Percentiles rank a stretch among this genome's conserved stretches.
Conservation (phyloP, 192 early-diverging fungal genomes). For the Diversispora eburnea region DNA sequence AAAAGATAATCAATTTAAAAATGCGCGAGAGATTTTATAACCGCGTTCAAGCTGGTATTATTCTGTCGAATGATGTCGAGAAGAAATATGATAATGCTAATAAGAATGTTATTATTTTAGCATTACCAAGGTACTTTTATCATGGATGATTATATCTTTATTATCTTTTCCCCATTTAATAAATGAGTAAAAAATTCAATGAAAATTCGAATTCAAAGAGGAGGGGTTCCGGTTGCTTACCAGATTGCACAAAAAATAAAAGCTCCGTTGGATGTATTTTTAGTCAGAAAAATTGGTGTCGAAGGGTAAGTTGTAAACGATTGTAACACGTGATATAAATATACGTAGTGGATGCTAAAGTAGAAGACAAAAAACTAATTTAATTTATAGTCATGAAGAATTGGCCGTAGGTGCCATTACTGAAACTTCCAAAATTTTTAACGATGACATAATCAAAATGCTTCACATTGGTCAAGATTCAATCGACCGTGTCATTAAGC, state of each 20-base stretch:
- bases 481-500: slow-evolving; percentile 15
- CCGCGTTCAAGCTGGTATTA: slow-evolving; percentile 15
- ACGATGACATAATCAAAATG: slow-evolving; percentile 10
- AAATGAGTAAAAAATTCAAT: not conserved
- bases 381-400: slow-evolving; percentile 20
- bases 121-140: slow-evolving; percentile 23
- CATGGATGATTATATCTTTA: not conserved
- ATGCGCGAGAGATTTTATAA: not conserved
- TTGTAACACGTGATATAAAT: not conserved
- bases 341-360: not conserved
- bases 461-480: slow-evolving; percentile 22
- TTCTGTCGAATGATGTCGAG: not conserved
- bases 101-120: slow-evolving; percentile 23
- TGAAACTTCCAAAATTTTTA: slow-evolving; percentile 8
- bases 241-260: slow-evolving; percentile 12
- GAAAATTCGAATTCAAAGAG: not conserved
- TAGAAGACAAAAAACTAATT: not conserved
- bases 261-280: slow-evolving; percentile 28
- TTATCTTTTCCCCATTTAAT: not conserved
- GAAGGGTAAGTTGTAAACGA: slow-evolving; percentile 23
- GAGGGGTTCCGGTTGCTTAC: slow-evolving; percentile 30
- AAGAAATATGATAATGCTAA: slow-evolving; percentile 16
- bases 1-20: not conserved
- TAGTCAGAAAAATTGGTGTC: slow-evolving; percentile 31
- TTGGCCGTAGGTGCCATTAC: slow-evolving; percentile 29